These are phyloP conservation scores for Boletus speciosus DNA, from an alignment of 768 basidiomycete genomes.

Conservation along the genomic window DNA sequence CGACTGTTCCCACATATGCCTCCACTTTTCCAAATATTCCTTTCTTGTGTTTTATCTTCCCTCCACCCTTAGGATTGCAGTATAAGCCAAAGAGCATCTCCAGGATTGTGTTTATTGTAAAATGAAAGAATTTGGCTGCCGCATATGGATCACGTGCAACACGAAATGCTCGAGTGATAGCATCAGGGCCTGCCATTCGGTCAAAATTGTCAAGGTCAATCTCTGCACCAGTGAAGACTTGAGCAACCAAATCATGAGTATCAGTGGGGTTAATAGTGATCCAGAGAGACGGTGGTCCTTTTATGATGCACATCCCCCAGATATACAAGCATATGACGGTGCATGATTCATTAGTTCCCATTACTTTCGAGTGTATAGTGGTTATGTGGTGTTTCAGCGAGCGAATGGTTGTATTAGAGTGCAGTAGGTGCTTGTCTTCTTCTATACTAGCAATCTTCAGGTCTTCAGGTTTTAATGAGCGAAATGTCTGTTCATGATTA, in stretches of 20 bases:
- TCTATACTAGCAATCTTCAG: too few relatives aligned
- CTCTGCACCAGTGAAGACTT: neutral
- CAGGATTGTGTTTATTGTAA: neutral
- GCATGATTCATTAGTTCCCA: too few relatives aligned
- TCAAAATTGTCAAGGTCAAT: neutral
- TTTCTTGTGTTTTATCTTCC: neutral
- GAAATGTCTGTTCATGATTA: too few relatives aligned
- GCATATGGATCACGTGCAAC: slow-evolving; percentile 2
- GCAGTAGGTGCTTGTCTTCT: too few relatives aligned
- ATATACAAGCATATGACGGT: neutral
- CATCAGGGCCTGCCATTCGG: too few relatives aligned
- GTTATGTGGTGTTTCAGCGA: too few relatives aligned
- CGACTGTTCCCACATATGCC: neutral
- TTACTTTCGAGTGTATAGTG: too few relatives aligned
- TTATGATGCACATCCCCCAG: neutral
- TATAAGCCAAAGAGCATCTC: too few relatives aligned
- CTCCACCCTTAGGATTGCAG: too few relatives aligned
- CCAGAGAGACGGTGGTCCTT: neutral
- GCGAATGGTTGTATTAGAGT: too few relatives aligned
- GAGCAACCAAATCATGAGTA: neutral
- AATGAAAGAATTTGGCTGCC: neutral
- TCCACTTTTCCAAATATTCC: neutral
- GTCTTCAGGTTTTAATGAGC: too few relatives aligned
- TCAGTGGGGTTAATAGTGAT: neutral
- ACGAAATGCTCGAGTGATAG: neutral